Evolutionary conservation across 2,329 filamentous ascomycete genomes (phyloP).

Genomic region (Epicoccum sorghinum): DNA sequence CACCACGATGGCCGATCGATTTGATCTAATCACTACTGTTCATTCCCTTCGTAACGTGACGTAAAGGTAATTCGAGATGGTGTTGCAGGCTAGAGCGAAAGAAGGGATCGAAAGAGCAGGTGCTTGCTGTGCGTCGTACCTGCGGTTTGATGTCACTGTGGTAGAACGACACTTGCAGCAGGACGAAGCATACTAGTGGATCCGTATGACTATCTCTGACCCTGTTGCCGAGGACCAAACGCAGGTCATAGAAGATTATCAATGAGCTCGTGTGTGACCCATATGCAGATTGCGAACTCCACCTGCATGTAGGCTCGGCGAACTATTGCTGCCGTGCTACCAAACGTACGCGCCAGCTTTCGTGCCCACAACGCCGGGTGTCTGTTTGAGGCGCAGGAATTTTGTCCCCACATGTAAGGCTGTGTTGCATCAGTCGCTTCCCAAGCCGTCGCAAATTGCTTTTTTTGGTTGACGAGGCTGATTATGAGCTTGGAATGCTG

Average conservation of each 20-base stretch:
- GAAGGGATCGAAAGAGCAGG: not conserved
- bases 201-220: not conserved
- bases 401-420: not conserved
- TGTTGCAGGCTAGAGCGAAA: not conserved
- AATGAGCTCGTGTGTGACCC: conserved; percentile 7
- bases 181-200: not conserved
- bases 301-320: not conserved
- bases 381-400: not conserved
- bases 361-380: not conserved
- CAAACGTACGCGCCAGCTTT: not conserved
- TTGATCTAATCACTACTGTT: not conserved
- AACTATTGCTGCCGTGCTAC: conserved; percentile 6
- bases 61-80: not conserved
- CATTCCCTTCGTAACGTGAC: not conserved
- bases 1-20: not conserved
- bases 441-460: not conserved
- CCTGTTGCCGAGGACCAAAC: not conserved
- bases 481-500: not conserved
- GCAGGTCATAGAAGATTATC: not conserved
- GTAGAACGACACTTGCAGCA: conserved; percentile 3
- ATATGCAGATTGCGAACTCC: conserved; percentile 8
- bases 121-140: conserved; percentile 4
- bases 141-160: conserved; percentile 3
- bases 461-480: not conserved
- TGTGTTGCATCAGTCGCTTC: not conserved